These are phyloP conservation scores for Phalaenopsis equestris DNA, from an alignment of 106 monocot genomes.

Conservation along the genomic window DNA sequence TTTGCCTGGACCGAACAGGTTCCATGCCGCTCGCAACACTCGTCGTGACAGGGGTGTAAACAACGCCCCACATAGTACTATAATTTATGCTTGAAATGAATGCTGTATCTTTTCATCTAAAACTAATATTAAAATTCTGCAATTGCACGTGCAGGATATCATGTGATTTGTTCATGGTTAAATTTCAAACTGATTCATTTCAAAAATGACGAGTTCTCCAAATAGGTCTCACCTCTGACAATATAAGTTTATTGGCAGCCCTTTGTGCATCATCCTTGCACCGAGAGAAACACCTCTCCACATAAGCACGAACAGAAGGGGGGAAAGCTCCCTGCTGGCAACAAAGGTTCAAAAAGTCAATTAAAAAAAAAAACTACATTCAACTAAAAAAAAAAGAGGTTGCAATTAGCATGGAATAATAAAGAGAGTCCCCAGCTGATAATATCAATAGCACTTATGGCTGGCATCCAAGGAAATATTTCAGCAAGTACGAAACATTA, in stretches of 20 bases:
- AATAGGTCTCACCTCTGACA: slow-evolving; percentile 50
- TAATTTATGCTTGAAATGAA: not conserved
- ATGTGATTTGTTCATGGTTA: not conserved
- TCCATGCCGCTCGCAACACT: no score
- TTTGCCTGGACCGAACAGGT: no score
- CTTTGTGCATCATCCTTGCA: slow-evolving; percentile 88
- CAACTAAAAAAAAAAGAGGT: not conserved
- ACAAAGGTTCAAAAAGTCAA: not conserved
- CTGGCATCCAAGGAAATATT: not conserved
- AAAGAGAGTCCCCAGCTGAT: not conserved
- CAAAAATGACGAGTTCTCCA: not conserved
- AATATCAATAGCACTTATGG: not conserved
- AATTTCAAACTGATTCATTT: not conserved
- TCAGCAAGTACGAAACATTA: slow-evolving; percentile 1
- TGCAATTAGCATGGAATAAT: not conserved
- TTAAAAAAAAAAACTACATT: not conserved
- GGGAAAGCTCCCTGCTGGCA: slow-evolving; percentile 47
- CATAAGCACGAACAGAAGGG: slow-evolving; percentile 62
- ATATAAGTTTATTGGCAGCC: slow-evolving; percentile 48
- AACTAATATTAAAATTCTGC: not conserved
- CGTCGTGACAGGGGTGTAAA: no score
- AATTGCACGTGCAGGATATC: not conserved
- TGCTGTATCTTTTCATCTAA: not conserved
- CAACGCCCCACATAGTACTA: not conserved
- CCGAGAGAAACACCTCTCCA: slow-evolving; percentile 74